These are phyloP conservation scores for Verticillium klebahnii DNA, from an alignment of 2,329 filamentous ascomycete genomes.

Conservation along the genomic window DNA sequence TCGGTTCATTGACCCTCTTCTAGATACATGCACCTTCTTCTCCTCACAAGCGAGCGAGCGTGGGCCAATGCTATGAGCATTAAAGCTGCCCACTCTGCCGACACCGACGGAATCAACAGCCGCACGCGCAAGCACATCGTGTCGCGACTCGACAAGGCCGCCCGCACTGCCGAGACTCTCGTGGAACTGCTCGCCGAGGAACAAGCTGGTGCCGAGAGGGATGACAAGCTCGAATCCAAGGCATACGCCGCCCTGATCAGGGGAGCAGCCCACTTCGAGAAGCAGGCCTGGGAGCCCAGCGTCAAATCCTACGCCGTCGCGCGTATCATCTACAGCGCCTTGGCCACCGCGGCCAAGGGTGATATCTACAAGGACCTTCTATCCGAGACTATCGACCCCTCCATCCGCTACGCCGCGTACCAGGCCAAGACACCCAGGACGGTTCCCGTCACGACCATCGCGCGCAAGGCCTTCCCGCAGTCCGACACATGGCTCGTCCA, in stretches of 20 bases:
- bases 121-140: slow-evolving; percentile 83
- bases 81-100: slow-evolving; percentile 75
- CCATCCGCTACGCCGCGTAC: slow-evolving; percentile 91
- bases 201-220: slow-evolving; percentile 56
- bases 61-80: slow-evolving; percentile 97
- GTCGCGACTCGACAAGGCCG: slow-evolving; percentile 78
- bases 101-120: slow-evolving; percentile 74
- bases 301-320: slow-evolving; percentile 71
- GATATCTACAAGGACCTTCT: slow-evolving; percentile 85
- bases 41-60: slow-evolving; percentile 83
- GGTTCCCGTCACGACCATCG: slow-evolving; percentile 72
- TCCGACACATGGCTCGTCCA: slow-evolving; percentile 58
- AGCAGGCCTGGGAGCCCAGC: slow-evolving; percentile 77
- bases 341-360: slow-evolving; percentile 61
- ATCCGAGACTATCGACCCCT: slow-evolving; percentile 82
- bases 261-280: slow-evolving; percentile 80
- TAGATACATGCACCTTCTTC: slow-evolving; percentile 72
- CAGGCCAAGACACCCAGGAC: slow-evolving; percentile 85
- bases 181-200: slow-evolving; percentile 61
- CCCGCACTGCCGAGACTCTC: slow-evolving; percentile 63
- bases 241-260: slow-evolving; percentile 76
- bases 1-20: slow-evolving; percentile 4
- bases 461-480: slow-evolving; percentile 70
- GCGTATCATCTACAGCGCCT: slow-evolving; percentile 75
- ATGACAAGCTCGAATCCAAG: slow-evolving; percentile 76